phyloP scores from a whole-genome alignment of 805 yeast genomes.

The Candida qinlingensis region DNA sequence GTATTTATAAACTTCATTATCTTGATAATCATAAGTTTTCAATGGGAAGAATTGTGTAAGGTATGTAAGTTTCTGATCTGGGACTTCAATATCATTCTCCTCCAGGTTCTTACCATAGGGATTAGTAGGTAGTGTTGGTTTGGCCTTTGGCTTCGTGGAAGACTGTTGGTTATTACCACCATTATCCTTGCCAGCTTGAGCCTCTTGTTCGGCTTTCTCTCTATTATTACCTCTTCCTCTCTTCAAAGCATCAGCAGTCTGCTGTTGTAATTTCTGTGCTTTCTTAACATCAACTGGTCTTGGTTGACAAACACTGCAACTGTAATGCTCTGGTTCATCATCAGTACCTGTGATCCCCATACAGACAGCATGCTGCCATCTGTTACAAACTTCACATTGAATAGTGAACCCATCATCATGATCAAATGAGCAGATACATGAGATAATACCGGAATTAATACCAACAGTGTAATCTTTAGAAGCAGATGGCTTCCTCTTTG shows the following conservation, averaged over 20 bases:
- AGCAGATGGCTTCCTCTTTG: slow-evolving; percentile 6
- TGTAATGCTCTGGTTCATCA: slow-evolving; percentile 77
- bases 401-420: slow-evolving; percentile 93
- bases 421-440: slow-evolving; percentile 82
- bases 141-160: slow-evolving; percentile 12
- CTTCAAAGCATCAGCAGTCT: slow-evolving; percentile 18
- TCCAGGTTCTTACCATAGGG: slow-evolving; percentile 29
- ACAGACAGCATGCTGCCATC: slow-evolving; percentile 96
- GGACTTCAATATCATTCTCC: slow-evolving; percentile 28
- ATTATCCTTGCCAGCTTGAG: too few species aligned
- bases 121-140: slow-evolving; percentile 17
- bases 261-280: slow-evolving; percentile 38
- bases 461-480: slow-evolving; percentile 49
- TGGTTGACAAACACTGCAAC: slow-evolving; percentile 73
- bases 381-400: slow-evolving; percentile 86
- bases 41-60: slow-evolving; percentile 29
- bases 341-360: slow-evolving; percentile 68
- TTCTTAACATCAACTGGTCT: slow-evolving; percentile 37
- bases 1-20: slow-evolving; percentile 38
- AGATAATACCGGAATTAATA: slow-evolving; percentile 79
- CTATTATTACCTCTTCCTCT: slow-evolving; percentile 11
- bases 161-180: neutral
- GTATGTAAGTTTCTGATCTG: slow-evolving; percentile 32
- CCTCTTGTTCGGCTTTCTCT: slow-evolving; percentile 1
- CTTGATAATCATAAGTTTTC: slow-evolving; percentile 36